Percentiles rank a stretch among this genome's conserved stretches.
Conservation (phyloP, 768 basidiomycete genomes). For the Chalciporus sphaerocephalus region DNA sequence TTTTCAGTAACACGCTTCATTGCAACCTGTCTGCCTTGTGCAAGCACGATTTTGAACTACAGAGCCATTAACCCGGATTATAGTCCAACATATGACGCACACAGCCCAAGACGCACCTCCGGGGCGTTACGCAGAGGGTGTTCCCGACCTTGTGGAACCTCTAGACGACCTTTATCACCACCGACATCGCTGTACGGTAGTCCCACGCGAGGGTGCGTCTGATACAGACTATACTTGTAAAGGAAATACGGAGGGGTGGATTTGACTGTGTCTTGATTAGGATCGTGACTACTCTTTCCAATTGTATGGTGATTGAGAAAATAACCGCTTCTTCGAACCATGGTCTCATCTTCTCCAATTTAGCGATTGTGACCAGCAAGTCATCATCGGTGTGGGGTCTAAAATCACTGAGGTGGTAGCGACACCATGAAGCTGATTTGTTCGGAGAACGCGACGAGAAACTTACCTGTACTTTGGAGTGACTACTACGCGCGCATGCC, state of each 20-base stretch:
- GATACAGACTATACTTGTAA: too few relatives aligned
- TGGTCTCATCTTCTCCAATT: not conserved
- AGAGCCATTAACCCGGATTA: not conserved
- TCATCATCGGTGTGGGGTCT: too few relatives aligned
- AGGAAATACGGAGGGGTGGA: not conserved
- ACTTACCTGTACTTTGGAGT: too few relatives aligned
- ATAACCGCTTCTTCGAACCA: not conserved
- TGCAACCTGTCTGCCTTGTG: constrained; percentile 30
- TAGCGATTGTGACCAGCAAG: not conserved
- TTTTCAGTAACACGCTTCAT: constrained; percentile 24
- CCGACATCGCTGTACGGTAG: not conserved
- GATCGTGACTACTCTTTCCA: not conserved
- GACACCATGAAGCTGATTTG: too few relatives aligned
- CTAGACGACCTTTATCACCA: not conserved
- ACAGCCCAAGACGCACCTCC: too few relatives aligned
- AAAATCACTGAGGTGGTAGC: too few relatives aligned
- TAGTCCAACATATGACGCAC: too few relatives aligned
- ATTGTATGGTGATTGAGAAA: not conserved
- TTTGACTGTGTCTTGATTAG: too few relatives aligned
- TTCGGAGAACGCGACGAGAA: too few relatives aligned
- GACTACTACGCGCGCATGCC: too few relatives aligned
- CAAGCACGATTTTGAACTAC: not conserved
- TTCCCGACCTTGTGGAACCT: too few relatives aligned
- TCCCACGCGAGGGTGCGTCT: not conserved
- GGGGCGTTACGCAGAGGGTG: too few relatives aligned